These are phyloP conservation scores for Rutstroemia sp. DNA, from an alignment of 2,329 filamentous ascomycete genomes.

Conservation along the genomic window DNA sequence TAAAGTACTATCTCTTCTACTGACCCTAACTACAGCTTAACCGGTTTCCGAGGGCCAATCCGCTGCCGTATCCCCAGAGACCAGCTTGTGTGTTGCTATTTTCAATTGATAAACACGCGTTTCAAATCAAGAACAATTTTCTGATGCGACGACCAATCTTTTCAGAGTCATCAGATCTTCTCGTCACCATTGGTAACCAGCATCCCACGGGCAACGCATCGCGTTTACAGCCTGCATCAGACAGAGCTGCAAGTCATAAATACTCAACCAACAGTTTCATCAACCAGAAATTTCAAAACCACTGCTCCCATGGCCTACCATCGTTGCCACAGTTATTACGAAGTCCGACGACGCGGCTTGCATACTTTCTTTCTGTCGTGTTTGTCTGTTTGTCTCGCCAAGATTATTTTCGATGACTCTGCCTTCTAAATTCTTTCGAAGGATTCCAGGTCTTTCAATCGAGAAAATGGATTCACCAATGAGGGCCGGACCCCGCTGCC, in stretches of 20 bases:
- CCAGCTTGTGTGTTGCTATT: too few relatives aligned
- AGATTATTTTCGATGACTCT: not conserved
- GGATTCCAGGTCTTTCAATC: not conserved
- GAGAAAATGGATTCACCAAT: not conserved
- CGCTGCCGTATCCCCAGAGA: too few relatives aligned
- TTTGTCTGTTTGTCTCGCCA: not conserved
- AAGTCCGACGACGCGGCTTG: not conserved
- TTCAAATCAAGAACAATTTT: not conserved
- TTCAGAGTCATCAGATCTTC: constrained; percentile 3
- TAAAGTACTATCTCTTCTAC: too few relatives aligned
- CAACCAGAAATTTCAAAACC: not conserved
- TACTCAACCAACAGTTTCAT: constrained; percentile 3
- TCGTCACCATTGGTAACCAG: constrained; percentile 8
- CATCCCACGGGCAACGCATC: not conserved
- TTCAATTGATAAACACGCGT: not conserved
- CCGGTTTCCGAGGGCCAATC: too few relatives aligned
- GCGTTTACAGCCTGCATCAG: not conserved
- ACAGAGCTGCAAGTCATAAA: constrained; percentile 5
- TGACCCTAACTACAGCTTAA: too few relatives aligned
- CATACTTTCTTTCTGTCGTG: not conserved
- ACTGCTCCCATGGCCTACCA: too few relatives aligned
- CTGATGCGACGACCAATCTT: not conserved
- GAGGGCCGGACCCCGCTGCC: not conserved
- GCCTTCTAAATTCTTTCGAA: not conserved
- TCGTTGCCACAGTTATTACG: not conserved